Percentiles rank a stretch among this genome's conserved stretches.
These are phyloP conservation scores for Narthecium ossifragum DNA, from an alignment of 106 monocot genomes.

Conservation along the genomic window DNA sequence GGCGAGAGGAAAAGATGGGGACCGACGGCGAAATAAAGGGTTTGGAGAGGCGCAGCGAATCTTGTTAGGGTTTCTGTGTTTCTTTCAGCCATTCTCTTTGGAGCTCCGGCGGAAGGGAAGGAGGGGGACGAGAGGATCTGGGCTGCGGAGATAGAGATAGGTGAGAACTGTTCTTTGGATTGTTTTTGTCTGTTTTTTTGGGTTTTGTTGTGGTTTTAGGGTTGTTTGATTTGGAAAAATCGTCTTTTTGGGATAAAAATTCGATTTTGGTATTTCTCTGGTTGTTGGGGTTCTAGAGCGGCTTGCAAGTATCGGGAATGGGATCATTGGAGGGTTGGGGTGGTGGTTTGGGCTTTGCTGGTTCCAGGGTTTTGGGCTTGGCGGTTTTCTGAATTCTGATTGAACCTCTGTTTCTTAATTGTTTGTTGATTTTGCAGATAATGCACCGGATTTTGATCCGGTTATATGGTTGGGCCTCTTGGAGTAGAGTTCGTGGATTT, in stretches of 20 bases:
- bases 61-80: neutral
- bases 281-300: too few relatives aligned
- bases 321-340: too few relatives aligned
- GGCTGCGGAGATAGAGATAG: too few relatives aligned
- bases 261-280: too few relatives aligned
- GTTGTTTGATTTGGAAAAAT: too few relatives aligned
- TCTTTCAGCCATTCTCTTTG: neutral
- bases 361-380: neutral
- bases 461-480: neutral
- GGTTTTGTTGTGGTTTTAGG: neutral
- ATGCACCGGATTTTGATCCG: neutral
- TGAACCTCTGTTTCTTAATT: too few relatives aligned
- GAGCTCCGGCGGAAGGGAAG: neutral
- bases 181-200: neutral
- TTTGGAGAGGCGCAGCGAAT: neutral
- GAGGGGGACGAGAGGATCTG: neutral
- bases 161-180: neutral
- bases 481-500: neutral
- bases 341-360: too few relatives aligned
- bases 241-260: too few relatives aligned
- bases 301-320: too few relatives aligned
- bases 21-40: neutral
- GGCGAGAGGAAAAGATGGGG: neutral
- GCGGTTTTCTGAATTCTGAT: neutral
- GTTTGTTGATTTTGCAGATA: neutral